Percentiles rank a stretch among this genome's conserved stretches.
phyloP scores from a whole-genome alignment of 345 rosid species.

The Salix dunnii region DNA sequence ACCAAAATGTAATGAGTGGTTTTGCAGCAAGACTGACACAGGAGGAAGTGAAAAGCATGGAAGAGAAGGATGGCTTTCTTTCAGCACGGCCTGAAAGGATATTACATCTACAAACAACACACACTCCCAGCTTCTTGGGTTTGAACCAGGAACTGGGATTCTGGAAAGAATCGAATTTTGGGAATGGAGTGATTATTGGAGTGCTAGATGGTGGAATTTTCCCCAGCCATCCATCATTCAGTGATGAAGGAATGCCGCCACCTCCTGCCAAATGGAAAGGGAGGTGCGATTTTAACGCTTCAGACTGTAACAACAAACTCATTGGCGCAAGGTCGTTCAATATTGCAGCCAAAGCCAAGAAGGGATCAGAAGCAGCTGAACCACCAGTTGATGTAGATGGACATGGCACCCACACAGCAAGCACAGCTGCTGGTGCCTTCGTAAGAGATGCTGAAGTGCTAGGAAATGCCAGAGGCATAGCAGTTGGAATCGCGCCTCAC shows the following conservation, averaged over 20 bases:
- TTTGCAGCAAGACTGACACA: slow-evolving; percentile 41
- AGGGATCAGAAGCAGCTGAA: background rate
- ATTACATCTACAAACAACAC: slow-evolving; percentile 13
- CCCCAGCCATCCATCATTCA: slow-evolving; percentile 25
- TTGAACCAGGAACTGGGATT: slow-evolving; percentile 12
- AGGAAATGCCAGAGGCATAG: slow-evolving; percentile 60
- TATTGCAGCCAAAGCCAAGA: slow-evolving; percentile 1
- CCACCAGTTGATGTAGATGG: slow-evolving; percentile 11
- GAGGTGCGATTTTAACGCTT: slow-evolving; percentile 14
- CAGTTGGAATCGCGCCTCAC: slow-evolving; percentile 29
- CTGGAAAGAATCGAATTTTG: slow-evolving; percentile 24
- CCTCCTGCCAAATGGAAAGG: slow-evolving; percentile 31
- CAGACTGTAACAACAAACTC: slow-evolving; percentile 21
- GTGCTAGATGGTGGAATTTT: slow-evolving; percentile 19
- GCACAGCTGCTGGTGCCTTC: slow-evolving; percentile 49
- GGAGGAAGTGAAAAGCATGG: slow-evolving; percentile 35
- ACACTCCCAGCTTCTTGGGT: slow-evolving; percentile 21
- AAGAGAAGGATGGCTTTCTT: slow-evolving; percentile 32
- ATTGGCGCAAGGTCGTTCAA: slow-evolving; percentile 17
- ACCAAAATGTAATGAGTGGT: slow-evolving; percentile 29
- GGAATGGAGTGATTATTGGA: slow-evolving; percentile 20
- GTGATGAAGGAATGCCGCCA: slow-evolving; percentile 20
- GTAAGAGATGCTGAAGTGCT: slow-evolving; percentile 21
- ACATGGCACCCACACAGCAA: slow-evolving; percentile 26
- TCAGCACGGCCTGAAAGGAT: slow-evolving; percentile 34